A percentile compares a stretch with the other conserved stretches of the same genome.
Conservation (phyloP, 2,329 filamentous ascomycete species). For the Sclerotinia spermophila region DNA sequence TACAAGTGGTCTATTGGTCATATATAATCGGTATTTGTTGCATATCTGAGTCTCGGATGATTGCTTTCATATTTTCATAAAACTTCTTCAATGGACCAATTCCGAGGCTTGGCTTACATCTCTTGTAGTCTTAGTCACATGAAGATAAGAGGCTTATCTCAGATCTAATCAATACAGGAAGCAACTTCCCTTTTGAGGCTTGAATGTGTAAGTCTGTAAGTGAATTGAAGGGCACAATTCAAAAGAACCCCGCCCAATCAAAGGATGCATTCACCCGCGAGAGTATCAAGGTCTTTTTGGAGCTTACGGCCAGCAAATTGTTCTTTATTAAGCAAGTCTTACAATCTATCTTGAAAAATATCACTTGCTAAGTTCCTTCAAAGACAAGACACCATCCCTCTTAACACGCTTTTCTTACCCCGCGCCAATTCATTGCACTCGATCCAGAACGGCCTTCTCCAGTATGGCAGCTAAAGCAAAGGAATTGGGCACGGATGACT, state of each 20-base stretch:
- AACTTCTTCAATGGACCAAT: neutral
- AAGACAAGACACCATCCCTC: slow-evolving; percentile 7
- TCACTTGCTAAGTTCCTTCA: slow-evolving; percentile 5
- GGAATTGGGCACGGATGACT: slow-evolving; percentile 10
- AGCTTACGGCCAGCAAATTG: neutral
- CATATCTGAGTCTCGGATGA: slow-evolving; percentile 18
- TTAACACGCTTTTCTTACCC: neutral
- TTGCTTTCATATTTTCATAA: neutral
- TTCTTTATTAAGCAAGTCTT: slow-evolving; percentile 5
- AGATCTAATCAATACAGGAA: neutral
- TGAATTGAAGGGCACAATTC: neutral
- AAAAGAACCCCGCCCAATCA: slow-evolving; percentile 1
- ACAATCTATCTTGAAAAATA: neutral
- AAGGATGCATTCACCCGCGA: neutral
- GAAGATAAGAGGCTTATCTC: slow-evolving; percentile 13
- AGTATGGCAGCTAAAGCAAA: slow-evolving; percentile 2
- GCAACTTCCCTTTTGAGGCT: slow-evolving; percentile 7
- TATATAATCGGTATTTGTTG: slow-evolving; percentile 10
- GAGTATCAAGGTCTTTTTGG: neutral
- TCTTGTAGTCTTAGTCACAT: neutral
- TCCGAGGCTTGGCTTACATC: neutral
- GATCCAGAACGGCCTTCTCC: neutral
- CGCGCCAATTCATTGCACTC: neutral
- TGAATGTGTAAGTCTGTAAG: neutral
- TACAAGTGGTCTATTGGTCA: neutral